Base-by-base conservation (phyloP, 148 eudicot genomes). In the Camellia lanceoleosa region DNA sequence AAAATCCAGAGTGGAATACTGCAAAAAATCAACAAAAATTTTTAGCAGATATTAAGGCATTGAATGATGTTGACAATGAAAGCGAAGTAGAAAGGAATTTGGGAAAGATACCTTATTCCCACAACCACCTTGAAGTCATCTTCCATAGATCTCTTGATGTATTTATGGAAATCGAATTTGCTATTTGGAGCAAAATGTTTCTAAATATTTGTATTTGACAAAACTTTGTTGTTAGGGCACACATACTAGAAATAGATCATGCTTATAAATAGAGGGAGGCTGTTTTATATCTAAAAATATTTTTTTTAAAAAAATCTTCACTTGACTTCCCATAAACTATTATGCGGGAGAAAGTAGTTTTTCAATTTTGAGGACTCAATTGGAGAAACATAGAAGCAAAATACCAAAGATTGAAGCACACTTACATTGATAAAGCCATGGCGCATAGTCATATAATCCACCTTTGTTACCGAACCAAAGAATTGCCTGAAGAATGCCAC, bases 121-220 rank as follows among this genome's bases (percentile, higher is more conserved):
- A 88, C 75, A 2, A 88, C 91, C 13, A 73, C 78, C 73, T 86
- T 88, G 80, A 84, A 88, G 81, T 88, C 91, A 68, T 88, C 91
- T 83, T 88, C 83, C 87, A 88, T 84, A 13, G 91, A 86, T 86
- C 91, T 88, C 78, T 86, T 88, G 20, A 88, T 81, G 83, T 88
- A 88, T 44, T 82, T 86, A 42, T 86, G 89, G 75, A 88, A 88
- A 59, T 88, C 77, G 60, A 88, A 88, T 76, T 84, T 86, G 68
- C 71, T 81, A 55, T 84, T 81, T 23, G 89, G 89, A 14, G 91
- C 86, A 76, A 88, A 81, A 83, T 88, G 87, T 6, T 87, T 87
- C 90, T 88, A 78, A 74, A 64, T 19, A 3, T 60, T 60, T 15
- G 1, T 30, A 30, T 1, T 30, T 30, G 38, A 30, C 38, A 7